Conservation (phyloP, 1,284 basidiomycete species). For the Tilletiopsis washingtonensis region DNA sequence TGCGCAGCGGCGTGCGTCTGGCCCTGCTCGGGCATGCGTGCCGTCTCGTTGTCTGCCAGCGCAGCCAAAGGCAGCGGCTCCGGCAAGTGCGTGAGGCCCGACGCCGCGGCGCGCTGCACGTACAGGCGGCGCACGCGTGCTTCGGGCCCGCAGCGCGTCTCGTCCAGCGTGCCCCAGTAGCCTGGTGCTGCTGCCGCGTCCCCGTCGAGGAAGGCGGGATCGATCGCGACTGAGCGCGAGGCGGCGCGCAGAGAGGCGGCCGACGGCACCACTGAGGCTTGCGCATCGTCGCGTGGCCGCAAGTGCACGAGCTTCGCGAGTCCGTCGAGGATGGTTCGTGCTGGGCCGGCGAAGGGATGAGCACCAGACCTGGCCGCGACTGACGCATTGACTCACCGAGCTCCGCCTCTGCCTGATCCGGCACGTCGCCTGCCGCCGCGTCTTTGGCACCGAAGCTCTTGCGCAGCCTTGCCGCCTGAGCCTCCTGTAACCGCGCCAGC, state of each 20-base stretch:
- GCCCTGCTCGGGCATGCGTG: conserved; percentile 17
- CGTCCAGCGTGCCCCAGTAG: conserved; percentile 34
- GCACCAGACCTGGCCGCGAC: not conserved
- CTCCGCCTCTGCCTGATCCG: not conserved
- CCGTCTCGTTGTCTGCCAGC: conserved; percentile 22
- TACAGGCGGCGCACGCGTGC: not conserved
- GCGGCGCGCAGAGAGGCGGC: not conserved
- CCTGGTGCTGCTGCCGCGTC: conserved; percentile 10
- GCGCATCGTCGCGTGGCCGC: not conserved
- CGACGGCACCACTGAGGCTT: not conserved
- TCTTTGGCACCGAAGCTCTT: not conserved
- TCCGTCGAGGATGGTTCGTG: not conserved
- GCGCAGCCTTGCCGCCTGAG: not conserved
- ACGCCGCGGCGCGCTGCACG: conserved; percentile 6
- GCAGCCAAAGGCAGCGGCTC: not conserved
- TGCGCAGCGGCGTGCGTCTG: too few species aligned
- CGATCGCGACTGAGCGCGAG: conserved; percentile 14
- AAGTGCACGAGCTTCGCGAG: not conserved
- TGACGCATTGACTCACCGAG: not conserved
- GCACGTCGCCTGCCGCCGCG: not conserved
- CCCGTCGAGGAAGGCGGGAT: conserved; percentile 19
- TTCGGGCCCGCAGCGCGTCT: not conserved
- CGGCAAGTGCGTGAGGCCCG: conserved; percentile 8
- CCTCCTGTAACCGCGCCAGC: not conserved
- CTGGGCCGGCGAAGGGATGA: not conserved